Conservation (phyloP, 2,329 filamentous ascomycete genomes). For the Penicillium sp. region DNA sequence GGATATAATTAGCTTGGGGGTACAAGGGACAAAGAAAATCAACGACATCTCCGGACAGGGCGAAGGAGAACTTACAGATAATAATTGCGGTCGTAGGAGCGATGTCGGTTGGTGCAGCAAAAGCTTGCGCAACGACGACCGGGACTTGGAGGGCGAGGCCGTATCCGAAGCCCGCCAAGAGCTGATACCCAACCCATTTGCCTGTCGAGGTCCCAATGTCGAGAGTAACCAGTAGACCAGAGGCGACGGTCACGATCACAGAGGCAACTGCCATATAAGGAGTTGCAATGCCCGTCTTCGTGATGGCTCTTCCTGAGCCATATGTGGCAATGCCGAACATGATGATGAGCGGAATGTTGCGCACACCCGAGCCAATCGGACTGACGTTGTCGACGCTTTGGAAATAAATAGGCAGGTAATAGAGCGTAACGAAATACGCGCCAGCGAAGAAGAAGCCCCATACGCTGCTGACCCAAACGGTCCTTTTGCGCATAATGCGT, state of each 20-base stretch:
- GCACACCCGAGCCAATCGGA: constrained; percentile 48
- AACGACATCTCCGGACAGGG: constrained; percentile 24
- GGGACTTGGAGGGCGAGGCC: constrained; percentile 8
- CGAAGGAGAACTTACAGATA: constrained; percentile 1
- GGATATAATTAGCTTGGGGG: background rate
- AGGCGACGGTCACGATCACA: constrained; percentile 34
- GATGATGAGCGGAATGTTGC: constrained; percentile 52
- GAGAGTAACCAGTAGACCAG: constrained; percentile 45
- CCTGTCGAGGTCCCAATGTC: constrained; percentile 33
- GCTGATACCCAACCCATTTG: constrained; percentile 49
- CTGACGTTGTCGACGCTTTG: constrained; percentile 45
- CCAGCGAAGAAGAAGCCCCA: constrained; percentile 48
- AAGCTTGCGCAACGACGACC: constrained; percentile 5
- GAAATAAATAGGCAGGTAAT: constrained; percentile 58
- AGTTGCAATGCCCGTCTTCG: constrained; percentile 32
- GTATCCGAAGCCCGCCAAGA: constrained; percentile 25
- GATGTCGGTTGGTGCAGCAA: constrained; percentile 1
- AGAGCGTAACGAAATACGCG: constrained; percentile 47
- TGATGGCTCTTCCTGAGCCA: constrained; percentile 36
- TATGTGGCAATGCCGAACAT: constrained; percentile 37
- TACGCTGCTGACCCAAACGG: constrained; percentile 40
- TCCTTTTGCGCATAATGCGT: constrained; percentile 43
- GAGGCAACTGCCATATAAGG: constrained; percentile 37
- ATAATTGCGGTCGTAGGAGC: constrained; percentile 6
- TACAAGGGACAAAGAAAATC: background rate